phyloP scores from a whole-genome alignment of 1,139 yeast genomes.

The Waltiozyma sp. region DNA sequence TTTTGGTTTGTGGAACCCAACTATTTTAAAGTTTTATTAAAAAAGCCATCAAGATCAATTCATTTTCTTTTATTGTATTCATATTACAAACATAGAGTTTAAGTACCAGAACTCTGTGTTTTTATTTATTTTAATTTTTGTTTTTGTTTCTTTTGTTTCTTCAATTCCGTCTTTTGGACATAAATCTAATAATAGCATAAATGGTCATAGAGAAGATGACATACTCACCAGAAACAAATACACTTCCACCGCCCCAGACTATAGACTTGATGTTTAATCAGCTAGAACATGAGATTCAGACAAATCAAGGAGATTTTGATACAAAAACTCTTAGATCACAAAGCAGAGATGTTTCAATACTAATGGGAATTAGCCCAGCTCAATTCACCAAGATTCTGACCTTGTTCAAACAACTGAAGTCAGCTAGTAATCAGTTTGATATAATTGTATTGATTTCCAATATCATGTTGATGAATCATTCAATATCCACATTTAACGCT shows the following conservation, averaged over 20 bases:
- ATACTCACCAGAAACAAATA: not conserved
- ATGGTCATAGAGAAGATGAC: no score
- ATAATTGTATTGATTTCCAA: slow-evolving; percentile 14
- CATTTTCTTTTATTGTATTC: no score
- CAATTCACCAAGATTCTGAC: slow-evolving; percentile 5
- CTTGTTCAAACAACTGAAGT: slow-evolving; percentile 5
- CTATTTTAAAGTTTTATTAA: no score
- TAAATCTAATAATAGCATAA: no score
- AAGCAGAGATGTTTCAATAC: not conserved
- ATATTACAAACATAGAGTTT: no score
- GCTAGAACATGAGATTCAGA: not conserved
- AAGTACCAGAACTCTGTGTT: no score
- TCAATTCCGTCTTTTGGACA: no score
- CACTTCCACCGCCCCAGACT: not conserved
- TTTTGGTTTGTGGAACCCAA: no score
- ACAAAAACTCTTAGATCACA: not conserved
- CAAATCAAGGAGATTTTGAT: not conserved
- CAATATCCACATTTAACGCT: not conserved
- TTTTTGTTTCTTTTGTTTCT: no score
- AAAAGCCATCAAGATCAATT: no score
- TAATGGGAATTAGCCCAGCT: not conserved
- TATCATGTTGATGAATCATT: slow-evolving; percentile 10
- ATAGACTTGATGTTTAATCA: not conserved
- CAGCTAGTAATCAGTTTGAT: slow-evolving; percentile 10
- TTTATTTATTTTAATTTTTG: no score